Evolutionary conservation across 164 flowering plant species (phyloP).

Genomic region (Paratinospora sagittata): DNA sequence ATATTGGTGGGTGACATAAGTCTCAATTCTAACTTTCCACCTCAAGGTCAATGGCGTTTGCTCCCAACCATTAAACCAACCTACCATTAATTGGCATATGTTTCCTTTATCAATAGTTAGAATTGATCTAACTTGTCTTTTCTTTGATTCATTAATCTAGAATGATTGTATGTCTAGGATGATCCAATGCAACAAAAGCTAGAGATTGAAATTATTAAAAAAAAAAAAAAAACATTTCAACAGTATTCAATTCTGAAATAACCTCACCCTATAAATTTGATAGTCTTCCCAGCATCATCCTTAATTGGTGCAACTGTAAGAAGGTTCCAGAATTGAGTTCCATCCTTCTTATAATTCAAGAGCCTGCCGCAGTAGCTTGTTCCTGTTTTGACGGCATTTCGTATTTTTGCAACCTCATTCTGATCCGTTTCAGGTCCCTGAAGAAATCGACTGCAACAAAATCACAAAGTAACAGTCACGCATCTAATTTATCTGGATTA

Average conservation of each 20-base stretch:
- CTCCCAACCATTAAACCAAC: no score
- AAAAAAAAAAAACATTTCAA: not conserved
- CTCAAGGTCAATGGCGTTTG: no score
- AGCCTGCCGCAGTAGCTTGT: slow-evolving; percentile 86
- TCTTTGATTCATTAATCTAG: no score
- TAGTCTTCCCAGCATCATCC: slow-evolving; percentile 58
- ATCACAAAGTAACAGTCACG: not conserved
- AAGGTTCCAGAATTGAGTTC: slow-evolving; percentile 96
- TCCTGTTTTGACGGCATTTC: slow-evolving; percentile 58
- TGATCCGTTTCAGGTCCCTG: slow-evolving; percentile 87
- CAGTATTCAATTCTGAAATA: not conserved
- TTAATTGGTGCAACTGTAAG: slow-evolving; percentile 88
- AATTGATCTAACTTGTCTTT: no score
- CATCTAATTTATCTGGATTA: no score
- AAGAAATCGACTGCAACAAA: slow-evolving; percentile 75
- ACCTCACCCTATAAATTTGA: slow-evolving; percentile 83
- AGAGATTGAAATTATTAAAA: no score
- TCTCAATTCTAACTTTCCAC: no score
- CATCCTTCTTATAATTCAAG: slow-evolving; percentile 89
- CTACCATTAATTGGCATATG: no score
- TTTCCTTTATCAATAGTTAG: no score
- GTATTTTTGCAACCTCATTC: slow-evolving; percentile 67
- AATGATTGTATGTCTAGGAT: no score
- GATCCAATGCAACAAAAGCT: no score
- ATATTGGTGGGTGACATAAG: no score